Evolutionary conservation across 2,329 filamentous ascomycete genomes (phyloP), one percentile per base, ranked within the genome.

Genomic region (Alternaria longipes): DNA sequence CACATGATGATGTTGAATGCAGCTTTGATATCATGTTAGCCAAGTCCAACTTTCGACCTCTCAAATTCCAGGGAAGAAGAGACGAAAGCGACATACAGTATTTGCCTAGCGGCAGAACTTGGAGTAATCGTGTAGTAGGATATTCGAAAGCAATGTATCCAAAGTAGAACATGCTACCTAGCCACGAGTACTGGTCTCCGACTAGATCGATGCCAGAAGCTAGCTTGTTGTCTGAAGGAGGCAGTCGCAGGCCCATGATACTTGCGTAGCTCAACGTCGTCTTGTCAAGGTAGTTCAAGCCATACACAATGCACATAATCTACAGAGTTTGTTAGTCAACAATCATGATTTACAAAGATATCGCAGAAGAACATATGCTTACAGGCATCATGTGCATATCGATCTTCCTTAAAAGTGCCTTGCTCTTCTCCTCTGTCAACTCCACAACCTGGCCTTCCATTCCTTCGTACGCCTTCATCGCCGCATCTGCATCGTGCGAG

Each of bases 1-100:
- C 89, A 90, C 67, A 87, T 81, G 61, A 90, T 83, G 59, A 91
- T 85, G 69, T 87, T 90, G 62, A 85, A 82, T 0, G 86, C 87
- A 2, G 85, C 72, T 77, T 49, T 3, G 11, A 4, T 20, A 40
- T n/a, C 8, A 20, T 40, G 36, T 3, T 18, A 20, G 41, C 71
- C 41, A 67, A 38, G 6, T 34, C 32, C 9, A 2, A n/a, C 4
- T 11, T 32, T 8, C 14, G 8, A 12, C 14, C 8, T 38, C 34
- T 3, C 5, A 5, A 28, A n/a, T 14, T 16, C 2, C 1, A 18
- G 28, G 9, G 14, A 16, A 28, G 18, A 18, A 16, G 5, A 18
- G 22, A 7, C 9, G 34, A 18, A 36, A 46, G 8, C 14, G 22
- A 24, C 56, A 42, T 51, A 63, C 60, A 89, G 75, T 90, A 91